These are phyloP conservation scores for Yamadazyma scolyti DNA, from an alignment of 805 yeast species.

Conservation along the genomic window DNA sequence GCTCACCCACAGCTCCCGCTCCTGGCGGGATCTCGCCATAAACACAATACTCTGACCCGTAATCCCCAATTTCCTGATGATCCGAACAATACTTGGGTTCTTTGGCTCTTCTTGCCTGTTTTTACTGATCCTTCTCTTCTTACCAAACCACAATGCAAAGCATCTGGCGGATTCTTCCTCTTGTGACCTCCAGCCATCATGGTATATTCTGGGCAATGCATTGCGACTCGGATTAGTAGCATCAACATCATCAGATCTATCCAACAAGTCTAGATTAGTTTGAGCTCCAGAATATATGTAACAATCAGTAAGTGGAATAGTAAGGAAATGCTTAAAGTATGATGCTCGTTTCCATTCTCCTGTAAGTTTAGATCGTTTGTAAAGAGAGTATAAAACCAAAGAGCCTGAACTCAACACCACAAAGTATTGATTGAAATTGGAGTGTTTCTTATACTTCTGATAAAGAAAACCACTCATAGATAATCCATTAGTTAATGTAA, in stretches of 20 bases:
- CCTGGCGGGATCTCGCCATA: conserved; percentile 77
- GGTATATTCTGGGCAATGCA: conserved; percentile 66
- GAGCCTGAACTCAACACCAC: conserved; percentile 71
- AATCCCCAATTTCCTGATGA: conserved; percentile 56
- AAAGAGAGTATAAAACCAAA: conserved; percentile 53
- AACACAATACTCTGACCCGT: conserved; percentile 70
- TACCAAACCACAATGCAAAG: conserved; percentile 83
- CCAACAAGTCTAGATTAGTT: conserved; percentile 54
- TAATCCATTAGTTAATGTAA: conserved; percentile 58
- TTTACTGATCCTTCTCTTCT: conserved; percentile 45
- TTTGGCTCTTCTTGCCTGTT: conserved; percentile 13
- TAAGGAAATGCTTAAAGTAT: conserved; percentile 49
- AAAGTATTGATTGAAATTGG: conserved; percentile 58
- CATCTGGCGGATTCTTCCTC: conserved; percentile 76
- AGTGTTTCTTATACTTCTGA: conserved; percentile 65
- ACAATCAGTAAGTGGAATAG: conserved; percentile 62
- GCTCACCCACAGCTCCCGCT: conserved; percentile 78
- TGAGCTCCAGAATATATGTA: conserved; percentile 73
- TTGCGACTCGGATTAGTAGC: conserved; percentile 50
- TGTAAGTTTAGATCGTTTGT: conserved; percentile 43
- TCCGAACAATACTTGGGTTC: conserved; percentile 42
- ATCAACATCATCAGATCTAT: conserved; percentile 44
- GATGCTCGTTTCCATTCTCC: conserved; percentile 43
- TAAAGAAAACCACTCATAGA: conserved; percentile 64
- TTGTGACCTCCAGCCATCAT: conserved; percentile 79